Conservation (phyloP, 768 basidiomycete genomes). For the Amyloporia xantha region DNA sequence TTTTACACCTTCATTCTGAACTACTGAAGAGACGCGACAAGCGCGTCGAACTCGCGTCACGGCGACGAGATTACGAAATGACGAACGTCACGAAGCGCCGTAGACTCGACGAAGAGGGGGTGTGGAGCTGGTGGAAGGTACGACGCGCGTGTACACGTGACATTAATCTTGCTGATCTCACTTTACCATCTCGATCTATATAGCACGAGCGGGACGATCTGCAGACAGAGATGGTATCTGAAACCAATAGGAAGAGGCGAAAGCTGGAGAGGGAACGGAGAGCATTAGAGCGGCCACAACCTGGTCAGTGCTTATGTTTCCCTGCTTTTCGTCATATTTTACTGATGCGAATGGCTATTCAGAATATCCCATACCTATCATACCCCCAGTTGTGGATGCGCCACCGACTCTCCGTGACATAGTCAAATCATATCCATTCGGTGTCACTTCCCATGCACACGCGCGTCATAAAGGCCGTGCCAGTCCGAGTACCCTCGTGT, state of each 20-base stretch:
- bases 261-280: slow-evolving; percentile 82
- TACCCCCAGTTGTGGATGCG: slow-evolving; percentile 43
- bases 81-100: slow-evolving; percentile 55
- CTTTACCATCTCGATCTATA: slow-evolving; percentile 1
- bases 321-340: background rate
- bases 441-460: slow-evolving; percentile 16
- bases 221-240: slow-evolving; percentile 83
- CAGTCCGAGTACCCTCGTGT: slow-evolving; percentile 13
- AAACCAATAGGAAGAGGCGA: slow-evolving; percentile 81
- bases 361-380: slow-evolving; percentile 60
- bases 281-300: slow-evolving; percentile 66
- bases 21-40: slow-evolving; percentile 74
- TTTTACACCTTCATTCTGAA: slow-evolving; percentile 74
- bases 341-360: background rate
- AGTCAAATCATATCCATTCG: slow-evolving; percentile 51
- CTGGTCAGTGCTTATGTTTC: slow-evolving; percentile 40
- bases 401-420: slow-evolving; percentile 65
- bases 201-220: slow-evolving; percentile 74
- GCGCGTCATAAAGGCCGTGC: slow-evolving; percentile 12
- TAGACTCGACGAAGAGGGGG: slow-evolving; percentile 62
- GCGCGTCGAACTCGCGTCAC: slow-evolving; percentile 73
- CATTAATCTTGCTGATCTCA: background rate
- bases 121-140: slow-evolving; percentile 93
- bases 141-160: slow-evolving; percentile 16
- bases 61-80: slow-evolving; percentile 63